A percentile compares a stretch with the other conserved stretches of the same genome.
phyloP scores from a whole-genome alignment of 2,329 filamentous ascomycete species.

The Colletotrichum echinochloae region DNA sequence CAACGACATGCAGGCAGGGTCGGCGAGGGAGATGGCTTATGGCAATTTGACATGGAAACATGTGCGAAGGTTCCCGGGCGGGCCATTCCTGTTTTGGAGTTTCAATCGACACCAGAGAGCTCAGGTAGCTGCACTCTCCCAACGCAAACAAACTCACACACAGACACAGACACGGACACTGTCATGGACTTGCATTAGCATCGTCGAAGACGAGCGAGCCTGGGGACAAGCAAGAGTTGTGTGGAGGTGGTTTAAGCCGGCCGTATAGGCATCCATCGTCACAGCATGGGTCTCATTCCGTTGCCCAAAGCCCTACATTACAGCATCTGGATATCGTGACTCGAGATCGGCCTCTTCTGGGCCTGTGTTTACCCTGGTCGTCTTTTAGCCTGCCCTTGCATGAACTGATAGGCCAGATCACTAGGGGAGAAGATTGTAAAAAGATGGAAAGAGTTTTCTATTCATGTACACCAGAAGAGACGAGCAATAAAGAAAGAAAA shows the following conservation, averaged over 20 bases:
- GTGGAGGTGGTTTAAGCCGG: background rate
- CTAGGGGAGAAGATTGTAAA: background rate
- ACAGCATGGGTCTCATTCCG: background rate
- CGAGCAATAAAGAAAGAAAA: background rate
- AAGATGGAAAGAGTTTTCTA: background rate
- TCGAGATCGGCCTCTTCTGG: background rate
- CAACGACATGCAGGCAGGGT: background rate
- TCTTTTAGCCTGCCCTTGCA: background rate
- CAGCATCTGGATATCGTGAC: background rate
- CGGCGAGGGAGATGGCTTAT: background rate
- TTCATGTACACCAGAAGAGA: background rate
- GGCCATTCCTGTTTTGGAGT: conserved; percentile 15
- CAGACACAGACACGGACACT: background rate
- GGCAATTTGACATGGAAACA: background rate
- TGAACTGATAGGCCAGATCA: background rate
- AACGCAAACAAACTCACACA: background rate
- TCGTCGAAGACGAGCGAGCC: background rate
- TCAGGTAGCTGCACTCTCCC: background rate
- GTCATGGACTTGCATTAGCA: background rate
- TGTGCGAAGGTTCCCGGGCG: conserved; percentile 3
- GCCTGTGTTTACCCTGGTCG: background rate
- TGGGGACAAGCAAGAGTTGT: background rate
- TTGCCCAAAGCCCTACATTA: background rate
- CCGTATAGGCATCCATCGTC: background rate
- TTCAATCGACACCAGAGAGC: conserved; percentile 18